Conservation (phyloP, 1,284 basidiomycete genomes). For the Leccinum pseudoinsigne region DNA sequence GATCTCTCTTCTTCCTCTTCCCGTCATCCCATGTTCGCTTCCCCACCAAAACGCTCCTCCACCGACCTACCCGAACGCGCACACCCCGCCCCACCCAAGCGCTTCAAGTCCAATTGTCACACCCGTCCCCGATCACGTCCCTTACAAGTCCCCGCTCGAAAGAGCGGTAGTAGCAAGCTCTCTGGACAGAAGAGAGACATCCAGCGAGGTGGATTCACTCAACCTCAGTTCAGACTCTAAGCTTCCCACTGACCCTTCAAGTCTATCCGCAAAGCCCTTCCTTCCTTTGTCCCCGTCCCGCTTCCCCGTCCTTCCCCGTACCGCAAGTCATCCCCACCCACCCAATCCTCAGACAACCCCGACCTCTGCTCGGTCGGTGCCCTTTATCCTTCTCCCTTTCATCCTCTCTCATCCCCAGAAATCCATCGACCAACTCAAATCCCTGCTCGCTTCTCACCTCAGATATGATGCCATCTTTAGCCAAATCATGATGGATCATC, state of each 20-base stretch:
- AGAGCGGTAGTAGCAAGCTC: conserved; percentile 2
- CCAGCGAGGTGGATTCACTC: conserved; percentile 30
- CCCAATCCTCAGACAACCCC: conserved; percentile 1
- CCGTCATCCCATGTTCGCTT: conserved; percentile 40
- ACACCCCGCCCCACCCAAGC: conserved; percentile 39
- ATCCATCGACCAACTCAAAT: conserved; percentile 19
- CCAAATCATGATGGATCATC: conserved; percentile 21
- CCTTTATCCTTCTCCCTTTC: background rate
- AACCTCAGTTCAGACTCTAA: conserved; percentile 13
- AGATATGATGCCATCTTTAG: conserved; percentile 15
- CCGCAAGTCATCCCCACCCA: conserved; percentile 12
- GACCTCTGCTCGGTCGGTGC: conserved; percentile 21
- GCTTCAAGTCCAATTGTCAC: conserved; percentile 37
- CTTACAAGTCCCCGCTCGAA: conserved; percentile 5
- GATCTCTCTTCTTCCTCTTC: background rate
- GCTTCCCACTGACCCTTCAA: conserved; percentile 16
- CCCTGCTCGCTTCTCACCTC: conserved; percentile 17
- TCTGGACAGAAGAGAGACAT: conserved; percentile 22
- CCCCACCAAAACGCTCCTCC: conserved; percentile 44
- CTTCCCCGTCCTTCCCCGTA: conserved; percentile 2
- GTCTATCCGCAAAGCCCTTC: conserved; percentile 11
- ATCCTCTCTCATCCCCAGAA: conserved; percentile 21
- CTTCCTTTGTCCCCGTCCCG: background rate
- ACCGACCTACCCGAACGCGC: conserved; percentile 39
- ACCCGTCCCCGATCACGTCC: conserved; percentile 42